phyloP scores from a whole-genome alignment of 2,329 filamentous ascomycete genomes.

The Arthrinium phaeospermum region DNA sequence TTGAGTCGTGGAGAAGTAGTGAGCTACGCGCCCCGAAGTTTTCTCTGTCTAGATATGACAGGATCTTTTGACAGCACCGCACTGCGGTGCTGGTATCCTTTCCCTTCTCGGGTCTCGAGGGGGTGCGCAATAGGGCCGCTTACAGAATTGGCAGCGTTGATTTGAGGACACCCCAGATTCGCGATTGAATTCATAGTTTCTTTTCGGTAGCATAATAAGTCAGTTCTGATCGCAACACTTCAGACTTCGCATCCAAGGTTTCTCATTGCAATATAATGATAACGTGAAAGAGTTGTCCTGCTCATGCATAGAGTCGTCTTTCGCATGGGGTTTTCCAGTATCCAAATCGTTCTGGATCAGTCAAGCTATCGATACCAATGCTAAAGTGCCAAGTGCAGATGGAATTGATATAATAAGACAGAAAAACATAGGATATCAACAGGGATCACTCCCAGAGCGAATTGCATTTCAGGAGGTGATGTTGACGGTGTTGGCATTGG shows the following conservation, averaged over 20 bases:
- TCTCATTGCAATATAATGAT: not conserved
- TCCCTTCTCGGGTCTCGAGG: not conserved
- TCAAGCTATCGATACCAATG: not conserved
- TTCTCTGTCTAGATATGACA: not conserved
- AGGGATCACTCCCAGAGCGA: not conserved
- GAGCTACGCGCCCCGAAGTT: not conserved
- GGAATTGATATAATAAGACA: not conserved
- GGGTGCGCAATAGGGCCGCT: not conserved
- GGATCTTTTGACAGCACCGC: not conserved
- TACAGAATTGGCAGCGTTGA: not conserved
- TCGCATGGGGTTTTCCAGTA: not conserved
- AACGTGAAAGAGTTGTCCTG: not conserved
- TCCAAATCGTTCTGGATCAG: not conserved
- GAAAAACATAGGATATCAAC: not conserved
- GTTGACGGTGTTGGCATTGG: not conserved
- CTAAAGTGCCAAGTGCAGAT: not conserved
- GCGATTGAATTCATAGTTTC: not conserved
- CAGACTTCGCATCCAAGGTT: not conserved
- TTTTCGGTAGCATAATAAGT: slow-evolving; percentile 9
- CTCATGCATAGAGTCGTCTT: not conserved
- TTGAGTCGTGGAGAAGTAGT: not conserved
- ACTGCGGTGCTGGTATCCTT: not conserved
- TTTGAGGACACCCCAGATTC: not conserved
- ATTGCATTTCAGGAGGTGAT: not conserved
- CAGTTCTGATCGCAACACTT: not conserved